A percentile compares a stretch with the other conserved stretches of the same genome.
Conservation (phyloP, 495 filamentous ascomycete species). For the Pseudevernia furfuracea region DNA sequence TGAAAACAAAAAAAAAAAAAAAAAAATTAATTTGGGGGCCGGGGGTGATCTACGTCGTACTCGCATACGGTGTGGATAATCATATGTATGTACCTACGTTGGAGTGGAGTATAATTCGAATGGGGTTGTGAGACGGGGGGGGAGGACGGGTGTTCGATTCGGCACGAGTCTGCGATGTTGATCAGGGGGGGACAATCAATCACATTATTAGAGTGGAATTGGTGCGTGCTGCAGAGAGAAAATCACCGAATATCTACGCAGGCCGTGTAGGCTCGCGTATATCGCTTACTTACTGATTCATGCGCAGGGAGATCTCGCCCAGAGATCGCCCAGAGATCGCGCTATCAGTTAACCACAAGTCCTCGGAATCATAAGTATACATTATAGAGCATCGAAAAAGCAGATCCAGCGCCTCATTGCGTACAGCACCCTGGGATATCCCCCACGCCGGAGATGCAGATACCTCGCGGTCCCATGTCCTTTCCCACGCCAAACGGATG, state of each 20-base stretch:
- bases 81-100: too few relatives aligned
- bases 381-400: background rate
- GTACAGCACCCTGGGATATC: background rate
- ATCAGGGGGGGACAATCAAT: too few relatives aligned
- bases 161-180: background rate
- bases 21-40: too few relatives aligned
- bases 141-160: background rate
- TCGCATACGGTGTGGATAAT: too few relatives aligned
- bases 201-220: too few relatives aligned
- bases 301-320: background rate
- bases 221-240: background rate
- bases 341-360: background rate
- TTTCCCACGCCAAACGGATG: background rate
- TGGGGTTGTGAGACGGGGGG: too few relatives aligned
- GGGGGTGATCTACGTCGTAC: too few relatives aligned
- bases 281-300: background rate
- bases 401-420: background rate
- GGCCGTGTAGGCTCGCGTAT: background rate
- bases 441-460: background rate
- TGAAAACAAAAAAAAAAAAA: too few relatives aligned
- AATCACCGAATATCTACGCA: slow-evolving; percentile 1
- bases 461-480: background rate
- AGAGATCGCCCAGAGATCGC: background rate
- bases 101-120: too few relatives aligned
- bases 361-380: background rate